Base-by-base conservation (phyloP, 2,329 filamentous ascomycete genomes). In the Cordyceps farinosa region DNA sequence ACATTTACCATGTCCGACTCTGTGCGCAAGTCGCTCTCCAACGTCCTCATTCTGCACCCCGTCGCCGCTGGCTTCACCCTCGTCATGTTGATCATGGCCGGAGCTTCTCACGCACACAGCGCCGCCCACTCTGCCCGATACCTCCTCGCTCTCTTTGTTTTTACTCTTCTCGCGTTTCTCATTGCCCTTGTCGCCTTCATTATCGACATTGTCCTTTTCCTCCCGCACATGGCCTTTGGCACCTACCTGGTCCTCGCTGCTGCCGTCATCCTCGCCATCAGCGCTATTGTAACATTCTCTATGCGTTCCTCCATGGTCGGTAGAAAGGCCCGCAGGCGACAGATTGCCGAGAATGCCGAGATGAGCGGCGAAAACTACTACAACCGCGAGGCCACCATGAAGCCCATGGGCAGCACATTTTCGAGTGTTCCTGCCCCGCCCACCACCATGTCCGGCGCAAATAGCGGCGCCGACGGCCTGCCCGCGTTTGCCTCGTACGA, bases 341-440 rank as follows among this genome's bases (percentile, higher is more conserved):
- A 92, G 52, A 96, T 98, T 72, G 92, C 88, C 2, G 90, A 96
- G 75, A 97, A 98, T 73, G 91, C 93, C 8, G 93, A 98, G 74
- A 98, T 98, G 93, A 98, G 91, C 73, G 94, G 94, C 34, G 88
- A 95, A 70, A 95, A 93, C 72, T 97, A 90, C 74, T 97, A 96
- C 76, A 90, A 88, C 70, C 84, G 88, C 64, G 86, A 89, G 75
- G 82, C 79, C 44, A 82, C 85, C 65, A 77, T 79, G 56, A 82
- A 86, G 65, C 72, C 80, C 42, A 70, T 76, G 45, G 30, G 42
- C 30, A 74, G 15, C 42, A 74, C 77, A 2, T 65, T 70, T 52
- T 73, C 77, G 38, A 77, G 81, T 66, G 83, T 89, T 66, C 84
- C 87, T 8, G 86, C 85, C 27, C 77, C 87, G 60, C 83, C 87